Conservation (phyloP, 2,329 filamentous ascomycete species). For the Cladosporium sp. region DNA sequence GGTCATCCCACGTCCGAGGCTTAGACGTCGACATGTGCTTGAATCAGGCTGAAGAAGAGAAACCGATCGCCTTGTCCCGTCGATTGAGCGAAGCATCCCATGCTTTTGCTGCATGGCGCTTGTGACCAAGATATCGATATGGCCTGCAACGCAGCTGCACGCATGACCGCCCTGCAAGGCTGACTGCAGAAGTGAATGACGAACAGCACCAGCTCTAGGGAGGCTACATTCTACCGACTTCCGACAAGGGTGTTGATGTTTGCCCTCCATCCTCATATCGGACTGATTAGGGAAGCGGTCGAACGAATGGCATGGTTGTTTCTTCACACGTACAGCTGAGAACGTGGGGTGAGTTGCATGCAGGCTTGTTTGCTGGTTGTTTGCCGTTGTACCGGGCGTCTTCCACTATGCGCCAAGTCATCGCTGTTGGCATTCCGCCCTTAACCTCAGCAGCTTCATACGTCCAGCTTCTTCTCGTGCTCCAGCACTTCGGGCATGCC, state of each 20-base stretch:
- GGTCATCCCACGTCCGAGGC: no score
- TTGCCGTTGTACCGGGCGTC: neutral
- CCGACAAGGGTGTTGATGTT: no score
- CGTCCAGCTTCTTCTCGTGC: conserved; percentile 24
- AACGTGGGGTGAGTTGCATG: no score
- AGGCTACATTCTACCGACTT: no score
- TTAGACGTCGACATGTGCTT: no score
- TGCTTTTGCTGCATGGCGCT: neutral
- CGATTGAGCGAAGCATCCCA: neutral
- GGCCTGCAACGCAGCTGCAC: neutral
- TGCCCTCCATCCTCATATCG: no score
- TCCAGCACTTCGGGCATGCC: conserved; percentile 36
- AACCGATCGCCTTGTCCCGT: neutral
- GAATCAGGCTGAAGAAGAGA: neutral
- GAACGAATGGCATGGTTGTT: no score
- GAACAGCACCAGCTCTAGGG: no score
- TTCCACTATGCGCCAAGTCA: neutral
- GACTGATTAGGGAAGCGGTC: no score
- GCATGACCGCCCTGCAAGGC: neutral
- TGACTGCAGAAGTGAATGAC: neutral
- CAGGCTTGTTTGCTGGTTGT: neutral
- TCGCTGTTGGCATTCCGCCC: no score
- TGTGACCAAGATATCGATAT: neutral
- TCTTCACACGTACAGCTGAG: no score
- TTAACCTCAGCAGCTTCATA: neutral